Base-by-base conservation (phyloP, 148 eudicot genomes). In the Selenicereus undatus region DNA sequence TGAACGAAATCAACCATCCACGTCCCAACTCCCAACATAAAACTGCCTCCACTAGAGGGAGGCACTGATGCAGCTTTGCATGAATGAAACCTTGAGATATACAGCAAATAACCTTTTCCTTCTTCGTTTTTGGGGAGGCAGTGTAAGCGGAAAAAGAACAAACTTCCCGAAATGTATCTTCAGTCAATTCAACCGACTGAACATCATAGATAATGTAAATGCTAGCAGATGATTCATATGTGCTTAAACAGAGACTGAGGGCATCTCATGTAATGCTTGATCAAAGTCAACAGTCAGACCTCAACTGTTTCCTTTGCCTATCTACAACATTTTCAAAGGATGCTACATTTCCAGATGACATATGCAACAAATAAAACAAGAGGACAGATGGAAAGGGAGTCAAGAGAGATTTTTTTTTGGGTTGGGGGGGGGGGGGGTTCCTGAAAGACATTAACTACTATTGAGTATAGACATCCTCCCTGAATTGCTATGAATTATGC, bases 291-390 rank as follows among this genome's bases (percentile, higher is more conserved):
- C 71, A 66, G 35, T 66, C 35, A 66, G 30, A 27, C 9, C 30
- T 66, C 62, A 56, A 66, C 30, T 66, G 30, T 12, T 24, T 9
- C 30, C 30, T 66, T 24, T 26, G 71, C 71, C 30, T 66, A 66
- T 66, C 71, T 66, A 66, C 71, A 66, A 13, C 71, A 66, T 26
- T 66, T 66, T 27, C 35, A 66, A 26, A 64, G 68, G 68, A 64
- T 64, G 68, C 29, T 64, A 64, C 68, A 64, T 56, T 56, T 11
- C 52, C 62, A 56, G 20, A n/a, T 64, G 68, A 27, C n/a, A n/a
- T n/a, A 64, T n/a, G 68, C 29, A 64, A 64, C 71, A 26, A 66
- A 26, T 27, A 17, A 66, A 27, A 66, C 17, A 66, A 62, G n/a
- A 56, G 43, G 43, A 39, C 22, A 20, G n/a, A 56, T 56, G 62